Percentiles rank a stretch among this genome's conserved stretches.
Evolutionary conservation across 805 yeast species (phyloP).

Genomic region (Teunomyces lycoperdinae): DNA sequence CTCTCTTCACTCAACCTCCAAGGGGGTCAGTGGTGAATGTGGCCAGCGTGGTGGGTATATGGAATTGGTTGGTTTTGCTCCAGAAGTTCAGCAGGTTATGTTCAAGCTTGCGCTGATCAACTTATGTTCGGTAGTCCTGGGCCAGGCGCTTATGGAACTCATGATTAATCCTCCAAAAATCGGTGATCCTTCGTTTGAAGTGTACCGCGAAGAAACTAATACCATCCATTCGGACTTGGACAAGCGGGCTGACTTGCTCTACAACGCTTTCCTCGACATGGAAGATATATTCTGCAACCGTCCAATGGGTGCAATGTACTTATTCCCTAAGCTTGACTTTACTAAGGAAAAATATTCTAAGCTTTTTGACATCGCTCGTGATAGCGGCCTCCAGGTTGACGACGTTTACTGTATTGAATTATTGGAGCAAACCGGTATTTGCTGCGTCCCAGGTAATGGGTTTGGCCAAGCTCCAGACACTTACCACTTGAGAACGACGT

Average conservation of each 20-base stretch:
- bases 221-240: slow-evolving; percentile 61
- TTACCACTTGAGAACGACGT: slow-evolving; percentile 92
- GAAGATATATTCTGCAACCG: slow-evolving; percentile 81
- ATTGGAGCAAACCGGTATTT: slow-evolving; percentile 86
- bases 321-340: slow-evolving; percentile 77
- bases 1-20: slow-evolving; percentile 94
- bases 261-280: slow-evolving; percentile 69
- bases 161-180: slow-evolving; percentile 88
- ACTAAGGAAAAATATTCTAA: slow-evolving; percentile 45
- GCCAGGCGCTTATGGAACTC: slow-evolving; percentile 89
- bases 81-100: slow-evolving; percentile 66
- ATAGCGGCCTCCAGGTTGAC: slow-evolving; percentile 62
- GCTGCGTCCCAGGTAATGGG: slow-evolving; percentile 97
- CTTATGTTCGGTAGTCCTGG: slow-evolving; percentile 90
- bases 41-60: slow-evolving; percentile 99
- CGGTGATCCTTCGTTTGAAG: slow-evolving; percentile 73
- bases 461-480: slow-evolving; percentile 92
- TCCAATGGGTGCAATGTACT: slow-evolving; percentile 97
- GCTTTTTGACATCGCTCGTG: slow-evolving; percentile 61
- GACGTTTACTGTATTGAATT: slow-evolving; percentile 85
- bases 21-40: slow-evolving; percentile 97
- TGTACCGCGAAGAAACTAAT: slow-evolving; percentile 60
- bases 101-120: slow-evolving; percentile 87
- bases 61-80: slow-evolving; percentile 82
- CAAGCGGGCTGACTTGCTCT: slow-evolving; percentile 61